Evolutionary conservation across 345 rosid genomes (phyloP).

Genomic region (Toxicodendron radicans): DNA sequence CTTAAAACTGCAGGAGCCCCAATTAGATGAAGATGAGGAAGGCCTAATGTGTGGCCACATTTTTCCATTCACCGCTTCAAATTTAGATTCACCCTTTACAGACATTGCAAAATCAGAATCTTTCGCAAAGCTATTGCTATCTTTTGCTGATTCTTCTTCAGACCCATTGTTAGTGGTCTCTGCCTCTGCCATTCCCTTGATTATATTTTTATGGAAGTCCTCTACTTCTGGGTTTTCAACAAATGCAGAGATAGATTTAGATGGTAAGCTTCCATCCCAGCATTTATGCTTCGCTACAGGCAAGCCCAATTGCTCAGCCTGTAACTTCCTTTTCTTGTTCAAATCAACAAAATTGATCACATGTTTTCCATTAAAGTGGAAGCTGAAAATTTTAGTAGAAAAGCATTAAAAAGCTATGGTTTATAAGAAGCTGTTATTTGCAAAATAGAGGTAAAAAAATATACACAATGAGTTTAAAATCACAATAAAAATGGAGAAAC

Average conservation of each 20-base stretch:
- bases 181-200: slow-evolving; percentile 20
- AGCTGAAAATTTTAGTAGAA: slow-evolving; percentile 20
- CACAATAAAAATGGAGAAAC: not conserved
- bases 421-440: slow-evolving; percentile 1
- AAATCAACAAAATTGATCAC: slow-evolving; percentile 18
- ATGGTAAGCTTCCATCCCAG: slow-evolving; percentile 30
- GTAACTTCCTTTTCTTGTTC: slow-evolving; percentile 59
- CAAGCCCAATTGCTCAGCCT: slow-evolving; percentile 42
- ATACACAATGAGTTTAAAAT: not conserved
- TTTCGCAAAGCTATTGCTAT: slow-evolving; percentile 44
- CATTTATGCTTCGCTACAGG: slow-evolving; percentile 57
- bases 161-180: slow-evolving; percentile 19
- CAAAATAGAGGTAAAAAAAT: not conserved
- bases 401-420: not conserved
- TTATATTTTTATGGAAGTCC: not conserved
- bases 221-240: slow-evolving; percentile 23
- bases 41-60: slow-evolving; percentile 12
- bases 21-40: slow-evolving; percentile 27
- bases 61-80: slow-evolving; percentile 19
- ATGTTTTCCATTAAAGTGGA: slow-evolving; percentile 10
- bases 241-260: slow-evolving; percentile 15
- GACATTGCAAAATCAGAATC: slow-evolving; percentile 31
- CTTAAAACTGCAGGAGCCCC: slow-evolving; percentile 21
- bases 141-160: slow-evolving; percentile 44
- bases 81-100: slow-evolving; percentile 23